phyloP scores from a whole-genome alignment of 2,329 filamentous ascomycete genomes.

The Arachnopeziza araneosa region DNA sequence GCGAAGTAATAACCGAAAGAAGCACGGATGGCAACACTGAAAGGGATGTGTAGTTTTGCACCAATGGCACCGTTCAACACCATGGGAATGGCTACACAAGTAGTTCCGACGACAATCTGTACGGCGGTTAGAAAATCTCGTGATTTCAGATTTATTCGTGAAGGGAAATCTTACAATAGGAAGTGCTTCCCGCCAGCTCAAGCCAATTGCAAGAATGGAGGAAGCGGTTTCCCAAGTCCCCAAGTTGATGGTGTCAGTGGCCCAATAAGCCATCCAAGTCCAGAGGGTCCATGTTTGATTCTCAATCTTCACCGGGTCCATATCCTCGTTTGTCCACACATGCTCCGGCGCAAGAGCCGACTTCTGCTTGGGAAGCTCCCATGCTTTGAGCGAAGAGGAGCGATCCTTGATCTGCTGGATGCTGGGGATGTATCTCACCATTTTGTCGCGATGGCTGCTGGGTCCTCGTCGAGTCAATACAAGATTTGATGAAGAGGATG shows the following conservation, averaged over 20 bases:
- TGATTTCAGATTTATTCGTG: not conserved
- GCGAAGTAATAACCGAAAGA: constrained; percentile 43
- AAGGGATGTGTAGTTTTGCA: constrained; percentile 39
- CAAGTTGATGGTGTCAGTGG: constrained; percentile 35
- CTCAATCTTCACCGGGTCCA: constrained; percentile 28
- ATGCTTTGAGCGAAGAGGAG: constrained; percentile 37
- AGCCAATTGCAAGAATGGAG: constrained; percentile 44
- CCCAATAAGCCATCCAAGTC: constrained; percentile 38
- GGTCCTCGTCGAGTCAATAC: not conserved
- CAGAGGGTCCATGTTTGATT: constrained; percentile 31
- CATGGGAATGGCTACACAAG: constrained; percentile 51
- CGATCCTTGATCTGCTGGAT: constrained; percentile 34
- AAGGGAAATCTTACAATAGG: constrained; percentile 28
- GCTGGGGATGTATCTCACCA: constrained; percentile 30
- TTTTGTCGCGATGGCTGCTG: not conserved
- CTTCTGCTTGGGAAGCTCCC: constrained; percentile 44
- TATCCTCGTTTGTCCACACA: constrained; percentile 37
- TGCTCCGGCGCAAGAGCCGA: constrained; percentile 41
- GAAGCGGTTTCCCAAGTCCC: constrained; percentile 48
- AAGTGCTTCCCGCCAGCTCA: constrained; percentile 50
- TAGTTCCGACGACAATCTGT: constrained; percentile 52
- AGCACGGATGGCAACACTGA: constrained; percentile 40
- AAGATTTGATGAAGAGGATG: not conserved
- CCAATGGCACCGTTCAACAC: constrained; percentile 42
- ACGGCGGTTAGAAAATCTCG: constrained; percentile 6